Evolutionary conservation across 2,329 filamentous ascomycete species (phyloP).

Genomic region (Cordyceps cateniannulata): DNA sequence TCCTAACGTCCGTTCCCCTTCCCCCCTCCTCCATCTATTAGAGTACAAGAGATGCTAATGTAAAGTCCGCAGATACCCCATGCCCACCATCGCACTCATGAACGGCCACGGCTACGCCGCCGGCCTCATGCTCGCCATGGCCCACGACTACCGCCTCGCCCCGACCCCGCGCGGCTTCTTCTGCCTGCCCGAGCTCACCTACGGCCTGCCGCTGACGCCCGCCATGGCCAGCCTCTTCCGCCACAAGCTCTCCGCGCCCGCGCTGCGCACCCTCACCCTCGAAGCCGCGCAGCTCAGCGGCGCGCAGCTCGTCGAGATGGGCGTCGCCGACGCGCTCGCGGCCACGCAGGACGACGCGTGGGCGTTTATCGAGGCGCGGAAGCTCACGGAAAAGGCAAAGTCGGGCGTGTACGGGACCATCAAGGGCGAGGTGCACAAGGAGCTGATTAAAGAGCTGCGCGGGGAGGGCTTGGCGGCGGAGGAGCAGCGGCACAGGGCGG

Average conservation of each 20-base stretch:
- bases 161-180: constrained; percentile 64
- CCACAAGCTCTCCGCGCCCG: constrained; percentile 53
- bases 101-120: constrained; percentile 79
- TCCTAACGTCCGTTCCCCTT: constrained; percentile 33
- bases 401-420: constrained; percentile 63
- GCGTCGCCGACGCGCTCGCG: constrained; percentile 63
- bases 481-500: constrained; percentile 41
- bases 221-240: constrained; percentile 72
- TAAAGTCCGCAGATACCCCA: constrained; percentile 49
- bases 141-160: constrained; percentile 78
- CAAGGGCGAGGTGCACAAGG: constrained; percentile 70
- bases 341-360: constrained; percentile 50
- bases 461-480: constrained; percentile 41
- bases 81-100: constrained; percentile 74
- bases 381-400: constrained; percentile 54
- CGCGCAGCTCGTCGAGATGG: constrained; percentile 54
- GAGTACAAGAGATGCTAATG: not conserved
- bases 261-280: constrained; percentile 61
- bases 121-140: constrained; percentile 74
- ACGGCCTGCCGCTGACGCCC: constrained; percentile 67
- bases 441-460: constrained; percentile 54
- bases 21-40: not conserved
- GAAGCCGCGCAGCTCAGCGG: constrained; percentile 65
- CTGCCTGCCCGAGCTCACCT: constrained; percentile 76
- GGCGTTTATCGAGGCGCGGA: constrained; percentile 50